Base-by-base conservation (phyloP, 2,329 filamentous ascomycete genomes). In the Fusarium clavum region DNA sequence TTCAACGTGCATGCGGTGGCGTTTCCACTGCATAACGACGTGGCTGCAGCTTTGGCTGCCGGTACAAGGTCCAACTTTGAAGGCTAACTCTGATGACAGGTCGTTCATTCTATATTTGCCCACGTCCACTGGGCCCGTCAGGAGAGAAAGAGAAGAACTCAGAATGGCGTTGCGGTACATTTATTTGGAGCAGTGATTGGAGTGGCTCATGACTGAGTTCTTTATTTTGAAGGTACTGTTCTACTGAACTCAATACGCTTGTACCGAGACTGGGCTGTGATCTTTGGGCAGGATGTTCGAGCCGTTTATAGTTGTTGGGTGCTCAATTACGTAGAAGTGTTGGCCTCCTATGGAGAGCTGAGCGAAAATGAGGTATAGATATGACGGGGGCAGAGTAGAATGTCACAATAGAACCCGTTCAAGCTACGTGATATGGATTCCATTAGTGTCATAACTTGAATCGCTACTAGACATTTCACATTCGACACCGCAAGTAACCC, bases 121-220 rank as follows among this genome's bases (percentile, higher is more conserved):
- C 85, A 16, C 87, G 91, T 43, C 96, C 96, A 6, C 81, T 98
- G 3, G 95, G 94, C 0, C 94, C 94, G 2, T 92, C 91, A 25
- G 96, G 94, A 0, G 88, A 91, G 72, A 96, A 96, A 78, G 94
- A 97, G 79, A 91, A 85, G 64, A 91, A 90, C 4, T 94, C 94
- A 0, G 86, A 96, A 77, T 98, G 94, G 93, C 88, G 93, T 45
- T 98, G 95, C 79, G 84, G 87, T 4, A 97, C 94, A 0, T 98
- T 98, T 74, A 94, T 91, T 32, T 90, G 87, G 89, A 88, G 85
- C 66, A 88, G 86, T 56, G 87, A 89, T 68, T 89, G 87, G 87
- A 86, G 78, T 59, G 67, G 73, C 27, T 70, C 70, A 9, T 66
- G 52, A 69, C 20, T 41, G 20, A 32, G 18, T 14, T 34, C 13